phyloP scores from a whole-genome alignment of 495 filamentous ascomycete species.

The Lasiosphaeria ovina region DNA sequence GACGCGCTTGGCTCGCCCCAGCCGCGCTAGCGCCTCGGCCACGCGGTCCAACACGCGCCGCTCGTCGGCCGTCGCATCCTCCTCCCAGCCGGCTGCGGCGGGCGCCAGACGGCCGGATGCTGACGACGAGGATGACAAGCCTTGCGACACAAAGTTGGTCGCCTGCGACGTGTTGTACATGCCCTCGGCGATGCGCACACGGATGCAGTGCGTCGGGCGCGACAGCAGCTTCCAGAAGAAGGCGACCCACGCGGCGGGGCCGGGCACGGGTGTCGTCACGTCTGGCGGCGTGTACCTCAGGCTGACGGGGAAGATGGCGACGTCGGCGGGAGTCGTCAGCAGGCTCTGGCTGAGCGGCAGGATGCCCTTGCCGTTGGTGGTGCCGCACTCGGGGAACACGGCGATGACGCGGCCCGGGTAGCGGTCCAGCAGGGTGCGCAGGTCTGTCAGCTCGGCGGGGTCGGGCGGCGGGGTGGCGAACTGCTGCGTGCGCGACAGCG shows the following conservation, averaged over 20 bases:
- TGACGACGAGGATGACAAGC: neutral
- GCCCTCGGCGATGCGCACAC: slow-evolving; percentile 81
- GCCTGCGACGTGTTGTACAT: slow-evolving; percentile 44
- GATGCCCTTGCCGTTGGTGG: slow-evolving; percentile 91
- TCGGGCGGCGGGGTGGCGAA: slow-evolving; percentile 47
- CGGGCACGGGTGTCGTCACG: slow-evolving; percentile 85
- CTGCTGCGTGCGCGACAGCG: slow-evolving; percentile 58
- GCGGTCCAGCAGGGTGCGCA: slow-evolving; percentile 59
- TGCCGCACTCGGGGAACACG: slow-evolving; percentile 89
- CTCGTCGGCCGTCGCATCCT: slow-evolving; percentile 54
- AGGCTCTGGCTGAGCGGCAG: slow-evolving; percentile 76
- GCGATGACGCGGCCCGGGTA: slow-evolving; percentile 75
- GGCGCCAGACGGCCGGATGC: slow-evolving; percentile 10
- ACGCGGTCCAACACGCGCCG: slow-evolving; percentile 66
- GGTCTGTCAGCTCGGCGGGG: slow-evolving; percentile 48
- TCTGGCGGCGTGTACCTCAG: slow-evolving; percentile 85
- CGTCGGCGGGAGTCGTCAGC: slow-evolving; percentile 57
- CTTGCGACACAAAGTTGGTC: slow-evolving; percentile 23
- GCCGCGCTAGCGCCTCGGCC: slow-evolving; percentile 79
- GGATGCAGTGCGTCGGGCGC: slow-evolving; percentile 80
- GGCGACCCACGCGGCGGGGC: slow-evolving; percentile 61
- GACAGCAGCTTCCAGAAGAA: slow-evolving; percentile 88
- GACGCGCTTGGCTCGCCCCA: slow-evolving; percentile 89
- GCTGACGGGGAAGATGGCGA: slow-evolving; percentile 83
- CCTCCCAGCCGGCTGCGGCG: slow-evolving; percentile 30